A percentile compares a stretch with the other conserved stretches of the same genome.
phyloP scores from a whole-genome alignment of 2,329 filamentous ascomycete species.

The Pseudopyricularia cyperi region DNA sequence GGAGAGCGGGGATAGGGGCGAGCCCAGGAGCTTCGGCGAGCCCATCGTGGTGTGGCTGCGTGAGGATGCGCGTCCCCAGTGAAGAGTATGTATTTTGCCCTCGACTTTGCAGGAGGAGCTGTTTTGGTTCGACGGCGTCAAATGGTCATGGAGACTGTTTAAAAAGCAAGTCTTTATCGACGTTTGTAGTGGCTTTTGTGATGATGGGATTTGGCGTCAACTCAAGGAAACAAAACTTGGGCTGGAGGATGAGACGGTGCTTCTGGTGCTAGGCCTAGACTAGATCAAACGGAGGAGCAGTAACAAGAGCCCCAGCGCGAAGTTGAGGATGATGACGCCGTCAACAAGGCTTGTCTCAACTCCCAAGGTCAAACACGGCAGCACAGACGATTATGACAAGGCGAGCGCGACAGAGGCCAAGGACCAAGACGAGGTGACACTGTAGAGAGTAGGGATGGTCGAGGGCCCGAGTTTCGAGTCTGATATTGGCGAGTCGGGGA shows the following conservation, averaged over 20 bases:
- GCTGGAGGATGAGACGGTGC: background rate
- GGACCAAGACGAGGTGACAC: background rate
- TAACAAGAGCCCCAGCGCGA: background rate
- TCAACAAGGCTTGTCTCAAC: background rate
- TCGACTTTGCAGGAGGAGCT: background rate
- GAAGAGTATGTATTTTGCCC: background rate
- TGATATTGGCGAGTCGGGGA: background rate
- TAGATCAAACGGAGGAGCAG: background rate
- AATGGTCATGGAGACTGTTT: too few relatives aligned
- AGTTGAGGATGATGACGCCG: background rate
- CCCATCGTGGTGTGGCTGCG: conserved; percentile 3
- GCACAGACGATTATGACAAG: background rate
- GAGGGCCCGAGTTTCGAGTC: background rate
- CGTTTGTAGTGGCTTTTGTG: background rate
- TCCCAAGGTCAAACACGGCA: background rate
- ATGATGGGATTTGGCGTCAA: background rate
- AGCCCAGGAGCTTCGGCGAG: conserved; percentile 1
- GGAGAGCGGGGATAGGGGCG: conserved; percentile 2
- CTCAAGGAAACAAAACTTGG: background rate
- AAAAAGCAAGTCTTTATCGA: too few relatives aligned
- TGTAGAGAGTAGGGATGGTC: background rate
- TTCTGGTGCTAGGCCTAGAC: background rate
- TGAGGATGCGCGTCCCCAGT: background rate
- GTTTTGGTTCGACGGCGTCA: background rate
- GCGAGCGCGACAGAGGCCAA: background rate